A percentile compares a stretch with the other conserved stretches of the same genome.
phyloP scores from a whole-genome alignment of 495 filamentous ascomycete genomes.

The Oidiodendron maius region DNA sequence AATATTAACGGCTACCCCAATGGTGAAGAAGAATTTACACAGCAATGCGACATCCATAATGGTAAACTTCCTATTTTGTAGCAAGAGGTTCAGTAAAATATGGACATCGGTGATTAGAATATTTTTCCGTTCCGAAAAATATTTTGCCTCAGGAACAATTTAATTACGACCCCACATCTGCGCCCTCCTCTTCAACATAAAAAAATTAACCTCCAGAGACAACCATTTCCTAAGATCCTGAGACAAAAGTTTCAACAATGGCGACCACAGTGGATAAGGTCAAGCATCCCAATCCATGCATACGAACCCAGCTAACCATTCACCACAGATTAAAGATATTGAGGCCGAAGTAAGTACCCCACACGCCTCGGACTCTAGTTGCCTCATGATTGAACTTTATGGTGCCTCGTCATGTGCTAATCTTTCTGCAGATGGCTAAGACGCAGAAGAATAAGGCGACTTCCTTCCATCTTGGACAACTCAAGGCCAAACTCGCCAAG shows the following conservation, averaged over 20 bases:
- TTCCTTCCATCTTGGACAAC: constrained; percentile 78
- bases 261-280: constrained; percentile 96
- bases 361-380: neutral
- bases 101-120: too few species aligned
- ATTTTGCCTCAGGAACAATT: neutral
- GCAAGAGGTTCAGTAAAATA: too few species aligned
- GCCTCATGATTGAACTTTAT: constrained; percentile 5
- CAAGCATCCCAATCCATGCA: constrained; percentile 15
- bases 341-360: constrained; percentile 68
- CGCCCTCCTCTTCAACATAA: neutral
- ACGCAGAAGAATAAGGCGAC: constrained; percentile 99
- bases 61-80: too few species aligned
- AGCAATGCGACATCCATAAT: constrained; percentile 29
- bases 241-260: constrained; percentile 51
- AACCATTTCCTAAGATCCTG: neutral
- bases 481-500: constrained; percentile 98
- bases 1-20: constrained; percentile 30
- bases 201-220: neutral
- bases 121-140: neutral
- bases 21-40: constrained; percentile 41
- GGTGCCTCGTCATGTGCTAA: constrained; percentile 12
- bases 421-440: constrained; percentile 67
- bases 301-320: constrained; percentile 4
- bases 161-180: neutral
- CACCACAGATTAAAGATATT: constrained; percentile 88